These are phyloP conservation scores for Penicillium chermesinum DNA, from an alignment of 495 filamentous ascomycete species.

Conservation along the genomic window DNA sequence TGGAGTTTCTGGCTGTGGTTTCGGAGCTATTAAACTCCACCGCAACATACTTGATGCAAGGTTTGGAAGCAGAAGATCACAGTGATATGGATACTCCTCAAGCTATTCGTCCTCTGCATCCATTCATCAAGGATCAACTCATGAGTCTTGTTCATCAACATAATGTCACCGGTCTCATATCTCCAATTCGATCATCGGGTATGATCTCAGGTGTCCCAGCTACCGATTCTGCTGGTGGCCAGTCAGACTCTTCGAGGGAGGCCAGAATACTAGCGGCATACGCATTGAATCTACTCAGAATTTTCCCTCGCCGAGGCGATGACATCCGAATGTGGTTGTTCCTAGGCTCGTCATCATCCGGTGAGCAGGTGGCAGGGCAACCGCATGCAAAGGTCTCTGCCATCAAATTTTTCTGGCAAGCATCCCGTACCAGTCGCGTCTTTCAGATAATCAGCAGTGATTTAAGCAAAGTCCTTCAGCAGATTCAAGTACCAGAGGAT, in stretches of 20 bases:
- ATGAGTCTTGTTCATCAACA: constrained; percentile 60
- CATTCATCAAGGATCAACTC: constrained; percentile 57
- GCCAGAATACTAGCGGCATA: constrained; percentile 78
- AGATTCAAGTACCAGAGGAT: constrained; percentile 44
- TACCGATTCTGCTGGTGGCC: constrained; percentile 17
- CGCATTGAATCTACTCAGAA: constrained; percentile 75
- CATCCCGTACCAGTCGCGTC: constrained; percentile 58
- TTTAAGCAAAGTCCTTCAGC: constrained; percentile 48
- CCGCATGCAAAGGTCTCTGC: constrained; percentile 53
- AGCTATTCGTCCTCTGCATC: constrained; percentile 37
- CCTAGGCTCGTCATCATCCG: constrained; percentile 61
- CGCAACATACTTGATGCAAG: constrained; percentile 50
- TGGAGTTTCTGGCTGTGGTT: constrained; percentile 60
- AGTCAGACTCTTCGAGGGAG: constrained; percentile 46
- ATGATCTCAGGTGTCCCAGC: too few relatives aligned
- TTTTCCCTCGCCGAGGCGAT: constrained; percentile 77
- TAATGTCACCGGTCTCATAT: constrained; percentile 56
- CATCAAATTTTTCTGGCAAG: constrained; percentile 86
- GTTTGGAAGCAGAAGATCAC: constrained; percentile 49
- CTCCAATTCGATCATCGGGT: constrained; percentile 33
- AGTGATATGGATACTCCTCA: constrained; percentile 28
- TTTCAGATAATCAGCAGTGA: constrained; percentile 62
- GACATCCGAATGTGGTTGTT: constrained; percentile 97
- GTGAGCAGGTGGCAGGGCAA: constrained; percentile 28
- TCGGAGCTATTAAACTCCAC: constrained; percentile 59